Percentiles rank a stretch among this genome's conserved stretches.
Evolutionary conservation across 2,329 filamentous ascomycete genomes (phyloP).

Genomic region (Verticillium alfalfae): DNA sequence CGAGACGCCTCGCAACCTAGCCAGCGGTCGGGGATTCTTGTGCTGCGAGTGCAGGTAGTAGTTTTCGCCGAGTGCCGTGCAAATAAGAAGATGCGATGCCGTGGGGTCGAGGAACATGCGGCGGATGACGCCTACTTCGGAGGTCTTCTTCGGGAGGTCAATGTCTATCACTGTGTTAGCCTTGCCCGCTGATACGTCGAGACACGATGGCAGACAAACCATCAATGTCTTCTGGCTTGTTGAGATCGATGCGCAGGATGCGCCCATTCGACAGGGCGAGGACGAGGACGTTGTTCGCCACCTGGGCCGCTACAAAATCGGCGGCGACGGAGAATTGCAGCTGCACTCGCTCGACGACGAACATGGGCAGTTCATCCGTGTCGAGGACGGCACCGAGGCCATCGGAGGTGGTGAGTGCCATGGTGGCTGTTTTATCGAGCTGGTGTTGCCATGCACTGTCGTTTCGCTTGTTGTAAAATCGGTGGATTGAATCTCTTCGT

Average conservation of each 20-base stretch:
- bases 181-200: not conserved
- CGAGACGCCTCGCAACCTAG: constrained; percentile 75
- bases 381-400: constrained; percentile 65
- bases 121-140: constrained; percentile 86
- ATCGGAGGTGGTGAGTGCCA: constrained; percentile 67
- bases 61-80: constrained; percentile 88
- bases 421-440: constrained; percentile 23
- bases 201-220: constrained; percentile 38
- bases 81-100: constrained; percentile 87
- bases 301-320: constrained; percentile 93
- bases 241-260: constrained; percentile 89
- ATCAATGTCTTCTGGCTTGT: constrained; percentile 92
- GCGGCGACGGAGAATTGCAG: constrained; percentile 91
- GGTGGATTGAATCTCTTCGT: not conserved
- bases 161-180: constrained; percentile 61
- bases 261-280: constrained; percentile 87
- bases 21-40: constrained; percentile 75
- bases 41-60: constrained; percentile 97
- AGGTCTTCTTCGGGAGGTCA: constrained; percentile 87
- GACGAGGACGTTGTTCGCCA: constrained; percentile 94
- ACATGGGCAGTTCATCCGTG: constrained; percentile 64
- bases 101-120: constrained; percentile 97
- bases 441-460: constrained; percentile 3
- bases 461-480: constrained; percentile 1
- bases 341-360: constrained; percentile 88